Evolutionary conservation across 805 yeast species (phyloP).

Genomic region (Kluyveromyces wickerhamii): DNA sequence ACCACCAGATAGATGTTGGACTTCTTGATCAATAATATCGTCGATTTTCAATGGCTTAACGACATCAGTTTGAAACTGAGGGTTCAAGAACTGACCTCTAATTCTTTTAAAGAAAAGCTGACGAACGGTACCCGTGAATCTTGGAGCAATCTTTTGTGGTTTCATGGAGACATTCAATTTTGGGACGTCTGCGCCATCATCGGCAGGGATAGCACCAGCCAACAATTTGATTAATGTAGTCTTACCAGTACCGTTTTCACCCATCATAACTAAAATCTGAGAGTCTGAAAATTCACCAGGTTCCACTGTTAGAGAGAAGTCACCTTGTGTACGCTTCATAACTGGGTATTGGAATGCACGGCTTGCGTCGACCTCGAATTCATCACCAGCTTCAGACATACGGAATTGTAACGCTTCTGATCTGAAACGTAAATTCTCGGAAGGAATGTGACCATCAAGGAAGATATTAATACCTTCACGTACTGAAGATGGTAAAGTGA

Average conservation of each 20-base stretch:
- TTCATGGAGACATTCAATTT: slow-evolving; percentile 92
- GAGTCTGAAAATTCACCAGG: slow-evolving; percentile 91
- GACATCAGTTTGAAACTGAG: slow-evolving; percentile 98
- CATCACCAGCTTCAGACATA: slow-evolving; percentile 82
- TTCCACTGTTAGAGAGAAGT: slow-evolving; percentile 76
- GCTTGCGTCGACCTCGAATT: slow-evolving; percentile 65
- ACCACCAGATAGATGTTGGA: slow-evolving; percentile 97
- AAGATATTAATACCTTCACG: slow-evolving; percentile 99
- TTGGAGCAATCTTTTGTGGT: slow-evolving; percentile 99
- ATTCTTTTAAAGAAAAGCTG: slow-evolving; percentile 95
- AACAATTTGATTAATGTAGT: slow-evolving; percentile 93
- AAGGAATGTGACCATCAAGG: slow-evolving; percentile 95
- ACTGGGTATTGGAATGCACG: slow-evolving; percentile 70
- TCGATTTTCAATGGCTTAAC: slow-evolving; percentile 92
- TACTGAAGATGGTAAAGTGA: slow-evolving; percentile 90
- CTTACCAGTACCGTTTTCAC: slow-evolving; percentile 99
- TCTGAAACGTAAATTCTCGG: slow-evolving; percentile 96
- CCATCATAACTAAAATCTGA: slow-evolving; percentile 98
- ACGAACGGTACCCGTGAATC: slow-evolving; percentile 97
- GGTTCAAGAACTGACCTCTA: slow-evolving; percentile 86
- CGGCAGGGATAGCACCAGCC: slow-evolving; percentile 91
- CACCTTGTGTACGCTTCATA: slow-evolving; percentile 92
- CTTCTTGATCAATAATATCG: slow-evolving; percentile 94
- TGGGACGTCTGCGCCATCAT: slow-evolving; percentile 75
- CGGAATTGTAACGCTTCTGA: slow-evolving; percentile 91